Evolutionary conservation across 371 early-diverging fungal genomes (phyloP), one percentile per base, ranked within the genome.

Genomic region (Mortierella sp.): DNA sequence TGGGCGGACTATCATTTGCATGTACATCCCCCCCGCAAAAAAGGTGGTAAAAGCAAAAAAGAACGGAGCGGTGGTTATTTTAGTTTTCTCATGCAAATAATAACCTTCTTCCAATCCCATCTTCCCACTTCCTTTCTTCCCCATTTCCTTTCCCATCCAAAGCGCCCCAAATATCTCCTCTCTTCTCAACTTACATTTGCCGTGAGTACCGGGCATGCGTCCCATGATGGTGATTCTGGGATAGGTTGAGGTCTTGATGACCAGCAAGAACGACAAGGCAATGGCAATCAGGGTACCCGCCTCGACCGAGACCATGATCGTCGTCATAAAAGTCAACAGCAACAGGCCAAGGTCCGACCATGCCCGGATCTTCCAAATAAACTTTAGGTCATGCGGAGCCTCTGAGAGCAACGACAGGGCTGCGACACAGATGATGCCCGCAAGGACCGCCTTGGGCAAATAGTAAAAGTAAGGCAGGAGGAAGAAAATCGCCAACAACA

Each of bases 231-330:
- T 90, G 68, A 95, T 93, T 43, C 91, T 85, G 7, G 95, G 95
- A 66, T 90, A 87, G 66, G 95, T 96, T 4, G 96, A 94, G 68
- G 96, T 92, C 81, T 94, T 93, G 66, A 98, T 90, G 23, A 97
- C 96, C 55, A 96, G 87, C 55, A 98, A 74, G 44, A 98, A 87
- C 2, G 95, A 94, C 7, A 95, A 81, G 0, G 92, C 89, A 25
- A 98, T 91, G 46, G 96, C 94, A 37, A 97, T 75, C 56, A 98
- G 75, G 0, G 96, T 95, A 43, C 98, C 98, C 25, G 92, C 92
- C 81, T 98, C 97, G 45, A 97, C 86, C 0, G 95, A 95, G 12
- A 96, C 86, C 9, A 92, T 81, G 44, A 97, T 86, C 16, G 97
- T 97, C 21, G 90, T 87, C 11, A 92, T 67, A 69, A 96, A 96